Percentiles rank a stretch among this genome's conserved stretches.
These are phyloP conservation scores for Apophysomyces elegans DNA, from an alignment of 371 early-diverging fungal genomes.

Conservation along the genomic window DNA sequence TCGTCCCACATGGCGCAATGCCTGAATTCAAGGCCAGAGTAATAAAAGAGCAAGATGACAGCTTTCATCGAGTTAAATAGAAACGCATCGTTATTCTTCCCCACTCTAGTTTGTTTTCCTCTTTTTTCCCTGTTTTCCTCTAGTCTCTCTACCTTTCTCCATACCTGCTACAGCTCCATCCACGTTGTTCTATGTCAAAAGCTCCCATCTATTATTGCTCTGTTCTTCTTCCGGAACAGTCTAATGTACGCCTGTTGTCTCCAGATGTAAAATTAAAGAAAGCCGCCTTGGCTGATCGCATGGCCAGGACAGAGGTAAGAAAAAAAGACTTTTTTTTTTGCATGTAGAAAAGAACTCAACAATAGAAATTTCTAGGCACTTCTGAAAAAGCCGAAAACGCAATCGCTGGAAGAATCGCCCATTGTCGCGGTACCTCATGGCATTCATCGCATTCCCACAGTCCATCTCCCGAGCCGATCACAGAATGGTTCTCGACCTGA, in stretches of 20 bases:
- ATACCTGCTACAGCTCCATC: too few species aligned
- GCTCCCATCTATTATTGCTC: not conserved
- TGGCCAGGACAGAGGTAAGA: constrained; percentile 5
- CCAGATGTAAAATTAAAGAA: constrained; percentile 3
- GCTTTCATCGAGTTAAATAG: constrained; percentile 9
- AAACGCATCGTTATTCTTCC: not conserved
- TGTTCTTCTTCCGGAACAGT: constrained; percentile 4
- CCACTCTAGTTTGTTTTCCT: not conserved
- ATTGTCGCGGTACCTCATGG: not conserved
- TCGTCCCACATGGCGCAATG: constrained; percentile 6
- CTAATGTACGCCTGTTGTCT: not conserved
- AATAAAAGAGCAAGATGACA: constrained; percentile 10
- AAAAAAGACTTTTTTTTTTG: too few species aligned
- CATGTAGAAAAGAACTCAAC: not conserved
- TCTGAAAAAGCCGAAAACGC: not conserved
- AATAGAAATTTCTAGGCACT: not conserved
- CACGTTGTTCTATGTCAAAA: not conserved
- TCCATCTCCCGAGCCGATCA: not conserved
- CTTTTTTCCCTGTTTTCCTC: not conserved
- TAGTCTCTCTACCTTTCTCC: too few species aligned
- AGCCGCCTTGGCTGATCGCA: constrained; percentile 3
- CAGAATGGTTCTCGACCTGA: not conserved
- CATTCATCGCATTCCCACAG: constrained; percentile 10
- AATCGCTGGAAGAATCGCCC: constrained; percentile 1
- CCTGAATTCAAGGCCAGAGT: constrained; percentile 3